Evolutionary conservation across 2,329 filamentous ascomycete genomes (phyloP).

Genomic region (Beauveria rudraprayagi): DNA sequence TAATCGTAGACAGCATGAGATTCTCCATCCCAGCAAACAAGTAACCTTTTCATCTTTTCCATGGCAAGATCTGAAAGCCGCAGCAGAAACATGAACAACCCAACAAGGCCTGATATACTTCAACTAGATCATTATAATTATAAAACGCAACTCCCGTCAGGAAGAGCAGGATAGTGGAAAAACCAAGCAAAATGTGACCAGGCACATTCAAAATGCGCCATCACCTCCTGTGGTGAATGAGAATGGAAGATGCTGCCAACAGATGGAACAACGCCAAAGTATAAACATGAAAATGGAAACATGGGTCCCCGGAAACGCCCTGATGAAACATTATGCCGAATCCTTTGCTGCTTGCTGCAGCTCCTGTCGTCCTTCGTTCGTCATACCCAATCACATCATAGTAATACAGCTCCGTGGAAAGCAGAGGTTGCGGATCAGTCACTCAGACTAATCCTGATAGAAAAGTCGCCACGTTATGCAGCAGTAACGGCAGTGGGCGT

Average conservation of each 20-base stretch:
- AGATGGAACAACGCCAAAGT: neutral
- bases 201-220: neutral
- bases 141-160: neutral
- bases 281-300: neutral
- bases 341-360: neutral
- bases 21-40: conserved; percentile 4
- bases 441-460: neutral
- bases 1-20: conserved; percentile 11
- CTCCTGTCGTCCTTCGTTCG: neutral
- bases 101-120: neutral
- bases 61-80: neutral
- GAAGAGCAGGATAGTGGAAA: neutral
- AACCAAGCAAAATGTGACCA: neutral
- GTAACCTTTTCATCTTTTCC: neutral
- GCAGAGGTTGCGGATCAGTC: neutral
- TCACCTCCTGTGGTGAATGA: neutral
- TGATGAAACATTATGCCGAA: conserved; percentile 10
- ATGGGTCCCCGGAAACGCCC: conserved; percentile 16
- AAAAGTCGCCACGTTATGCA: neutral
- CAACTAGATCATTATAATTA: conserved; percentile 6
- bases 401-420: neutral
- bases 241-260: neutral
- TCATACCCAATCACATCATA: conserved; percentile 10
- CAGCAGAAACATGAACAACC: neutral
- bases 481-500: conserved; percentile 7